phyloP scores from a whole-genome alignment of 805 yeast species.

The Pichia californica region DNA sequence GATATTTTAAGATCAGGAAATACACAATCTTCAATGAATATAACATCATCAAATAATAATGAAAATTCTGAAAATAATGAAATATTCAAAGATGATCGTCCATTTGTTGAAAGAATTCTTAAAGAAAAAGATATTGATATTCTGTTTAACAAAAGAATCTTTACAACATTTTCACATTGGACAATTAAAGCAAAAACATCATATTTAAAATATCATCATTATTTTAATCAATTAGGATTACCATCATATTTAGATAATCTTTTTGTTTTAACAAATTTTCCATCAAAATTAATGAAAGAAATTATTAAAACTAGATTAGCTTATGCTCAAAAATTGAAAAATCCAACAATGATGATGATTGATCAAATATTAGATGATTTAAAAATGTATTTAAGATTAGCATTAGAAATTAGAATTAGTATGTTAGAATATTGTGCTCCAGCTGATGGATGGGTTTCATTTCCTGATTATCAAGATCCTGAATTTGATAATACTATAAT shows the following conservation, averaged over 20 bases:
- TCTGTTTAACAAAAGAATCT: constrained; percentile 63
- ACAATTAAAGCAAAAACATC: constrained; percentile 74
- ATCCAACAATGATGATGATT: constrained; percentile 92
- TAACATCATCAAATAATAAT: background rate
- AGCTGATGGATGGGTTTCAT: constrained; percentile 59
- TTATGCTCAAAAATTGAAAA: constrained; percentile 70
- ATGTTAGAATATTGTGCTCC: constrained; percentile 54
- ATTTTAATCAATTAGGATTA: constrained; percentile 61
- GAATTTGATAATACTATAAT: constrained; percentile 58
- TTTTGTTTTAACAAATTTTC: constrained; percentile 63
- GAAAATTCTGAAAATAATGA: constrained; percentile 10
- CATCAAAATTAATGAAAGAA: constrained; percentile 73
- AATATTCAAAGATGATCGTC: constrained; percentile 54
- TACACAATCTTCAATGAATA: background rate
- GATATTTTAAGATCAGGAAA: constrained; percentile 44
- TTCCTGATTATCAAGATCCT: constrained; percentile 56
- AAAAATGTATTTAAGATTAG: constrained; percentile 65
- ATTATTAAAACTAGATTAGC: constrained; percentile 64
- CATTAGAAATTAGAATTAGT: constrained; percentile 67
- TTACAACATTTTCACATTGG: constrained; percentile 71
- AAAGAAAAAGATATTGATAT: constrained; percentile 73
- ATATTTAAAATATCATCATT: constrained; percentile 51
- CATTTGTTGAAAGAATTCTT: constrained; percentile 77
- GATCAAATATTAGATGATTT: constrained; percentile 90
- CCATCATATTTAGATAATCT: constrained; percentile 67